A percentile compares a stretch with the other conserved stretches of the same genome.
Evolutionary conservation across 2,329 filamentous ascomycete species (phyloP).

Genomic region (Beauveria pseudobassiana): DNA sequence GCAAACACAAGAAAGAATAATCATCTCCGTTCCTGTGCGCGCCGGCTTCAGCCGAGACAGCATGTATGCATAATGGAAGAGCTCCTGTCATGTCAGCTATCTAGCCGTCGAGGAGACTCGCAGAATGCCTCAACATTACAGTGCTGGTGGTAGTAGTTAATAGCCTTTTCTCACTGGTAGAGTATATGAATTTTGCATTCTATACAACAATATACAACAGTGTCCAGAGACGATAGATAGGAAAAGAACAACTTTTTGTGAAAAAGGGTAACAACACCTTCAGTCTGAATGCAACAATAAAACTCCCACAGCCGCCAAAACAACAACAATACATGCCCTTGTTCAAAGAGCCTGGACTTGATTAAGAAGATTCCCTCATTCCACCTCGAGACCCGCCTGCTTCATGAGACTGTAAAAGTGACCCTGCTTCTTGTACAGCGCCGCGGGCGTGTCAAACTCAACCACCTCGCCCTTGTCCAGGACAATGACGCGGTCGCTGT

Average conservation of each 20-base stretch:
- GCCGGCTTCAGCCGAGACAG: not conserved
- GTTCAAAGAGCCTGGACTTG: not conserved
- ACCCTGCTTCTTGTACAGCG: slow-evolving; percentile 66
- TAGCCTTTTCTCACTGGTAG: not conserved
- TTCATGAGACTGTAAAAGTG: slow-evolving; percentile 86
- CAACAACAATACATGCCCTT: not conserved
- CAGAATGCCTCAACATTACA: not conserved
- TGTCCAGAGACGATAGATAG: not conserved
- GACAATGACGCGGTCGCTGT: slow-evolving; percentile 84
- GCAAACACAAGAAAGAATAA: no score
- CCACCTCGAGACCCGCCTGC: slow-evolving; percentile 69
- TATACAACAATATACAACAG: not conserved
- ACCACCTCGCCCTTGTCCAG: slow-evolving; percentile 83
- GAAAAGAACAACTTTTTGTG: not conserved
- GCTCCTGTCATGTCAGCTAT: no score
- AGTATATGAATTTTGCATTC: not conserved
- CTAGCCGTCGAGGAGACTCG: no score
- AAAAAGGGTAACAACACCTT: not conserved
- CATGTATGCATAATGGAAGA: not conserved
- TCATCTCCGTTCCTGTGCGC: not conserved
- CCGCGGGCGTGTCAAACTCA: slow-evolving; percentile 83
- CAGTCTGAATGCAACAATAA: not conserved
- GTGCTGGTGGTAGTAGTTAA: not conserved
- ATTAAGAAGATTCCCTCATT: slow-evolving; percentile 16
- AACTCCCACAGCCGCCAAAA: not conserved